A percentile compares a stretch with the other conserved stretches of the same genome.
These are phyloP conservation scores for Triticum turgidum DNA, from an alignment of 176 grass and related monocot genomes.

Conservation along the genomic window DNA sequence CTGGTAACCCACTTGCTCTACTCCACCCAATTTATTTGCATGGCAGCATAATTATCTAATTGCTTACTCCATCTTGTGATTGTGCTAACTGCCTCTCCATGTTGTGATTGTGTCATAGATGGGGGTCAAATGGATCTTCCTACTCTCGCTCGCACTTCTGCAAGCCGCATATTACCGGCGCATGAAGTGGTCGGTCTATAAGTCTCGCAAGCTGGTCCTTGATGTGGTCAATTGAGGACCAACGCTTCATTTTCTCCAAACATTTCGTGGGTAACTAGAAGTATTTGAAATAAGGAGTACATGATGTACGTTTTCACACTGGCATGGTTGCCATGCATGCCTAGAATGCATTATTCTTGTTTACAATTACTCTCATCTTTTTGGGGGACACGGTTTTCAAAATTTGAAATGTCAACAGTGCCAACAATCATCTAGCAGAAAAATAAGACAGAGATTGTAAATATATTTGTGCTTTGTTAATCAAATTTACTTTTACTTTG, in stretches of 20 bases:
- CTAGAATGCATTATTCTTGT: neutral
- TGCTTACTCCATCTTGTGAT: neutral
- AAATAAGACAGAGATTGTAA: neutral
- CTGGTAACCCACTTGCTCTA: constrained; percentile 47
- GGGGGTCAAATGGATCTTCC: constrained; percentile 98
- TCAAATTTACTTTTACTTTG: no score
- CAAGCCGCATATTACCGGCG: constrained; percentile 98
- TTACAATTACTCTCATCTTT: neutral
- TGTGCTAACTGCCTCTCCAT: neutral
- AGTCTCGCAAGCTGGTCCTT: constrained; percentile 85
- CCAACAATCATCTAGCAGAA: neutral
- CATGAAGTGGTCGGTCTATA: constrained; percentile 89
- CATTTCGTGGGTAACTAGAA: neutral
- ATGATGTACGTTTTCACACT: neutral
- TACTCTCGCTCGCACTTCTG: constrained; percentile 91
- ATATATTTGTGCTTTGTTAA: no score
- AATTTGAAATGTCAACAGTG: neutral
- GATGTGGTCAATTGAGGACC: constrained; percentile 84
- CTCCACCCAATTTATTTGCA: neutral
- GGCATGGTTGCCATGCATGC: neutral
- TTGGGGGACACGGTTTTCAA: neutral
- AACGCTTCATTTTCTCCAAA: constrained; percentile 6
- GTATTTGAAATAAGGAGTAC: constrained; percentile 17
- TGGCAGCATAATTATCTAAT: neutral
- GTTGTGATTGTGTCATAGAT: constrained; percentile 36